Conservation (phyloP, 2,329 filamentous ascomycete species). For the Clarireedia homoeocarpa region DNA sequence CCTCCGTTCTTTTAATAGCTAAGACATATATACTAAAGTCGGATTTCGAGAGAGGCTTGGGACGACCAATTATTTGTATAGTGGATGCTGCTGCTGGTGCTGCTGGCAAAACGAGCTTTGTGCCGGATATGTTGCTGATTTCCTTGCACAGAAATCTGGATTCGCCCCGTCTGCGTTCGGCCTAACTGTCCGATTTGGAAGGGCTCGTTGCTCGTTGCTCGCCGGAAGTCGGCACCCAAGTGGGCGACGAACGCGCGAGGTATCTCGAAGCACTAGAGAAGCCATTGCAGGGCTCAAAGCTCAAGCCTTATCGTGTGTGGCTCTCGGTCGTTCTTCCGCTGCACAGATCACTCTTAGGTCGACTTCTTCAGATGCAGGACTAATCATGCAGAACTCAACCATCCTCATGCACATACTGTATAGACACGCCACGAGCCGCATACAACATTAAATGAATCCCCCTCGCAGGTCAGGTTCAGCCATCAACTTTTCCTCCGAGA, state of each 20-base stretch:
- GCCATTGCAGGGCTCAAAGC: not conserved
- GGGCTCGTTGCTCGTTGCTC: not conserved
- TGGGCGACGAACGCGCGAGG: not conserved
- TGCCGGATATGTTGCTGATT: not conserved
- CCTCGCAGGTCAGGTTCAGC: not conserved
- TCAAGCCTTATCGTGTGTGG: not conserved
- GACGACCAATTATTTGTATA: too few species aligned
- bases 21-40: too few species aligned
- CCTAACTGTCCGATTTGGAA: not conserved
- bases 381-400: slow-evolving; percentile 1
- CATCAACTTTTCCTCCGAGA: not conserved
- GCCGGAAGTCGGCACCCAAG: not conserved
- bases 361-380: slow-evolving; percentile 5
- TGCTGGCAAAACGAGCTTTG: too few species aligned
- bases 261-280: not conserved
- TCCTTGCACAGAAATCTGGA: not conserved
- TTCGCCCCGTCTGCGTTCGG: not conserved
- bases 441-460: slow-evolving; percentile 2
- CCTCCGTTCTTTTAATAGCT: too few species aligned
- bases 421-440: not conserved
- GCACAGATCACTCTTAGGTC: slow-evolving; percentile 9
- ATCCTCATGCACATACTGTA: not conserved
- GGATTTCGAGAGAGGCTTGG: too few species aligned
- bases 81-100: too few species aligned
- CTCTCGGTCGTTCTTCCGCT: slow-evolving; percentile 1